A percentile compares a stretch with the other conserved stretches of the same genome.
Conservation (phyloP, 164 flowering plant genomes). For the Nymphaea colorata region DNA sequence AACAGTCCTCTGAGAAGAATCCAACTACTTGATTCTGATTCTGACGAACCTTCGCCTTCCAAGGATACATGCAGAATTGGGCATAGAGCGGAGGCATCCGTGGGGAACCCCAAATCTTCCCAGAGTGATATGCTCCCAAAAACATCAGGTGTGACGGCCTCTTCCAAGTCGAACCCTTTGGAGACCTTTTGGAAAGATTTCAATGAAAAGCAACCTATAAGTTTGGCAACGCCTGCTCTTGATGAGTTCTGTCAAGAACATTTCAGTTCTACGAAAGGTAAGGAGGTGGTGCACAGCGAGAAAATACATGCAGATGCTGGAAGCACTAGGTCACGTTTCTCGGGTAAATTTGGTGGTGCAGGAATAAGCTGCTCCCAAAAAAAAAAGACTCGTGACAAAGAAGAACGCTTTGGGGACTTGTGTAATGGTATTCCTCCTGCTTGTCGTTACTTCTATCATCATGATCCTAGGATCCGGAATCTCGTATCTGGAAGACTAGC, state of each 20-base stretch:
- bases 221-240: slow-evolving; percentile 58
- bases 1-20: slow-evolving; percentile 71
- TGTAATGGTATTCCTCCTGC: slow-evolving; percentile 39
- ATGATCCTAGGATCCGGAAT: slow-evolving; percentile 54
- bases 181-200: slow-evolving; percentile 62
- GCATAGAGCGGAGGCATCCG: not conserved
- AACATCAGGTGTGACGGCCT: not conserved
- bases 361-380: slow-evolving; percentile 3
- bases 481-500: slow-evolving; percentile 57
- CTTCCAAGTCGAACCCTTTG: not conserved
- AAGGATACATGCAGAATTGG: slow-evolving; percentile 5
- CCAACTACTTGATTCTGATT: slow-evolving; percentile 75
- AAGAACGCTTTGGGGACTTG: slow-evolving; percentile 8
- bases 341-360: not conserved
- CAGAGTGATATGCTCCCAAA: not conserved
- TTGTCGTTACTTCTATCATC: slow-evolving; percentile 56
- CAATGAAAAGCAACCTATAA: slow-evolving; percentile 19
- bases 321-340: not conserved
- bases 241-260: slow-evolving; percentile 75
- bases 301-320: not conserved
- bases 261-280: slow-evolving; percentile 26
- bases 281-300: slow-evolving; percentile 8
- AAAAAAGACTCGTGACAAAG: slow-evolving; percentile 4
- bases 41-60: slow-evolving; percentile 40
- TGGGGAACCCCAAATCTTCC: not conserved